Percentiles rank a stretch among this genome's conserved stretches.
phyloP scores from a whole-genome alignment of 495 filamentous ascomycete species.

The Podospora sp. region DNA sequence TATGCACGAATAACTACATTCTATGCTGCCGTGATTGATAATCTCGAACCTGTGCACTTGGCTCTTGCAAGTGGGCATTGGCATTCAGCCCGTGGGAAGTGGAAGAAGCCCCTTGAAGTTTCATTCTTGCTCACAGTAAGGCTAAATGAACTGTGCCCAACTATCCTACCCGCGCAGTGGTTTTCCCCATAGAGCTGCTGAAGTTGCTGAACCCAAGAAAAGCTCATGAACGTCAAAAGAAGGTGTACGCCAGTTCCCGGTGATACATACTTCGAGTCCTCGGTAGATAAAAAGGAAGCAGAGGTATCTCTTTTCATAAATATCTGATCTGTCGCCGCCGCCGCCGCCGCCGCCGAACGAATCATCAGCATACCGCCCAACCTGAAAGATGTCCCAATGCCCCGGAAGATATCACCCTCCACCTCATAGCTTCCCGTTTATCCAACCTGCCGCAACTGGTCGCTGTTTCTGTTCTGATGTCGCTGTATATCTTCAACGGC shows the following conservation, averaged over 20 bases:
- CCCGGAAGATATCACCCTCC: background rate
- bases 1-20: background rate
- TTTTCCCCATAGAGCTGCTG: too few relatives aligned
- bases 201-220: background rate
- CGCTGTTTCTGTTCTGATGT: background rate
- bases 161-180: too few relatives aligned
- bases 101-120: too few relatives aligned
- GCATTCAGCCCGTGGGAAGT: too few relatives aligned
- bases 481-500: background rate
- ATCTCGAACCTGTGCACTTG: background rate
- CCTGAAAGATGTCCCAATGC: background rate
- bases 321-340: background rate
- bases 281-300: background rate
- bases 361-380: background rate
- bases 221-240: background rate
- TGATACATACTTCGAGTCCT: background rate
- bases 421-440: background rate
- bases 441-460: background rate
- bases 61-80: too few relatives aligned
- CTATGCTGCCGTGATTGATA: background rate
- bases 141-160: too few relatives aligned
- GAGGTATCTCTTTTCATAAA: slow-evolving; percentile 11
- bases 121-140: too few relatives aligned
- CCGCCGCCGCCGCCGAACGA: background rate
- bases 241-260: background rate